phyloP scores from a whole-genome alignment of 495 filamentous ascomycete genomes.

The Xylaria cubensis region DNA sequence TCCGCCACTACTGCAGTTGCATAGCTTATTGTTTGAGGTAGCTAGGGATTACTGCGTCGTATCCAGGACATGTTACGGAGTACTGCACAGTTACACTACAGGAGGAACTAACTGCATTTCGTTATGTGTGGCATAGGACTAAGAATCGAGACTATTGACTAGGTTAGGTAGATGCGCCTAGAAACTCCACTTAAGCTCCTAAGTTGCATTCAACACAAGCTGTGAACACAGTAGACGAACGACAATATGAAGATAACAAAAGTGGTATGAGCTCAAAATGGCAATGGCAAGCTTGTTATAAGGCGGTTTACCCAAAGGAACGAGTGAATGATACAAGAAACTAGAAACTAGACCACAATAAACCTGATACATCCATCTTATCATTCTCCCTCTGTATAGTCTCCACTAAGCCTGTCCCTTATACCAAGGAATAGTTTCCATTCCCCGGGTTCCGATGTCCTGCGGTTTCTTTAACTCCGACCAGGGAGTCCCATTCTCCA shows the following conservation, averaged over 20 bases:
- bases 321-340: background rate
- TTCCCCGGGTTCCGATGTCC: conserved; percentile 36
- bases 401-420: background rate
- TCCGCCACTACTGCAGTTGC: background rate
- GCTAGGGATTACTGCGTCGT: conserved; percentile 1
- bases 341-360: background rate
- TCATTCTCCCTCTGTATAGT: background rate
- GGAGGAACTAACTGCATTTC: background rate
- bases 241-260: background rate
- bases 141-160: background rate
- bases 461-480: conserved; percentile 40
- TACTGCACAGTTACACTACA: background rate
- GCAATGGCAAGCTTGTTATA: background rate
- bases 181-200: background rate
- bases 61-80: conserved; percentile 5
- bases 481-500: conserved; percentile 44
- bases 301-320: background rate
- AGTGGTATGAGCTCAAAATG: too few species aligned
- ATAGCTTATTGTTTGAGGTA: background rate
- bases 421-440: conserved; percentile 25
- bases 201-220: background rate
- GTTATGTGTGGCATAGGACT: background rate
- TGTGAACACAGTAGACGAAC: background rate
- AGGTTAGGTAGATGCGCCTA: background rate
- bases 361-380: background rate